Percentiles rank a stretch among this genome's conserved stretches.
These are phyloP conservation scores for Bipolaris bicolor DNA, from an alignment of 2,329 filamentous ascomycete species.

Conservation along the genomic window DNA sequence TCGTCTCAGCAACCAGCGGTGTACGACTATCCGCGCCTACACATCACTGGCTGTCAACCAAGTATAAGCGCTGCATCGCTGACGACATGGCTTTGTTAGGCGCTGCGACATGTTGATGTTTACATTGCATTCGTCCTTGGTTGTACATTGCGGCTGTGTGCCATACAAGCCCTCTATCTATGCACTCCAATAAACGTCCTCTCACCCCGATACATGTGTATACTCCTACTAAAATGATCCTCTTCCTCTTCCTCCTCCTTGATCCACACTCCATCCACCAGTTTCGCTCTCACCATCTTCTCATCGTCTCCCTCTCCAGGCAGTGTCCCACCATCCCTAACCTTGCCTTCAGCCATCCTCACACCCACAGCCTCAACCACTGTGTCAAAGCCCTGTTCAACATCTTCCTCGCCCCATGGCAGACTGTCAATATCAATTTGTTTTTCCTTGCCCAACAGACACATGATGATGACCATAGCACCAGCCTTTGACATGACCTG, in stretches of 20 bases:
- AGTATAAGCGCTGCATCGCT: background rate
- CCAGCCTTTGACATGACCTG: slow-evolving; percentile 94
- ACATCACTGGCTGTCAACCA: background rate
- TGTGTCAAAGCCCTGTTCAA: slow-evolving; percentile 79
- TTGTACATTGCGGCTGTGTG: no score
- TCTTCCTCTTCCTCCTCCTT: slow-evolving; percentile 45
- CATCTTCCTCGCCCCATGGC: slow-evolving; percentile 80
- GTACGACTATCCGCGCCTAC: slow-evolving; percentile 2
- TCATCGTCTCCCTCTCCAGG: slow-evolving; percentile 51
- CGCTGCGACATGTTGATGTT: background rate
- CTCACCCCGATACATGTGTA: slow-evolving; percentile 43
- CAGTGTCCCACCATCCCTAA: slow-evolving; percentile 30
- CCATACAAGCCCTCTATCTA: slow-evolving; percentile 3
- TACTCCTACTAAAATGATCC: slow-evolving; percentile 43
- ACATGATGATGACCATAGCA: slow-evolving; percentile 78
- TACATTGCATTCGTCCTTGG: background rate
- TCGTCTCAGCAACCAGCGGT: slow-evolving; percentile 19
- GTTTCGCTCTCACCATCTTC: slow-evolving; percentile 51
- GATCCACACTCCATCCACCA: slow-evolving; percentile 52
- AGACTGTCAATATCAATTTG: slow-evolving; percentile 83
- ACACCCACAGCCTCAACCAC: slow-evolving; percentile 76
- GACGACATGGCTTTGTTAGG: background rate
- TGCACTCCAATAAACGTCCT: slow-evolving; percentile 45
- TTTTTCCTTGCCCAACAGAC: slow-evolving; percentile 72
- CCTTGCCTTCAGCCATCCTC: slow-evolving; percentile 44